Percentiles rank a stretch among this genome's conserved stretches.
Conservation (phyloP, 352 stramenopile species). For the Phytophthora cajani region DNA sequence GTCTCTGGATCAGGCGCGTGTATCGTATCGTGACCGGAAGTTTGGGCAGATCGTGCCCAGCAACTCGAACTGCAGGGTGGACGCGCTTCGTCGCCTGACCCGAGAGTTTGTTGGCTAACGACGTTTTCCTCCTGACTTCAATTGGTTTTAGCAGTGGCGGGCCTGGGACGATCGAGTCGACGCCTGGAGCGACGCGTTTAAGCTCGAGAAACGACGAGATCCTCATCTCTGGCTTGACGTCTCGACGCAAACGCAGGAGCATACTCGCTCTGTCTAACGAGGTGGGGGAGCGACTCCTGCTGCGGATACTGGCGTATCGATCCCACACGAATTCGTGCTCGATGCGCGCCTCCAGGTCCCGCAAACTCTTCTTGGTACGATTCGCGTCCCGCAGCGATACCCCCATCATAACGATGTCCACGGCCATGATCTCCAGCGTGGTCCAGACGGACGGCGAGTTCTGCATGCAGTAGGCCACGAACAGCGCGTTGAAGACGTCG, state of each 20-base stretch:
- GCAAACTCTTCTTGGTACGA: not conserved
- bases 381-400: constrained; percentile 14
- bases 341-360: not conserved
- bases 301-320: not conserved
- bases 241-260: constrained; percentile 9
- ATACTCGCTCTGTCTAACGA: constrained; percentile 4
- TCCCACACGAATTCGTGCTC: constrained; percentile 1
- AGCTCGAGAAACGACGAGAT: constrained; percentile 6
- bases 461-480: constrained; percentile 33
- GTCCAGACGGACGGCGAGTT: constrained; percentile 30
- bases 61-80: not conserved
- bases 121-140: not conserved
- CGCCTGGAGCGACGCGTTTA: constrained; percentile 2
- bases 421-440: constrained; percentile 25
- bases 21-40: constrained; percentile 13
- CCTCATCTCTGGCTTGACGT: constrained; percentile 6
- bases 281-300: not conserved
- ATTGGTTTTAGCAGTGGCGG: not conserved
- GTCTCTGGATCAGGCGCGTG: constrained; percentile 4
- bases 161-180: not conserved
- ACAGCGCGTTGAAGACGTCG: constrained; percentile 36
- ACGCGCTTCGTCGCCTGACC: not conserved
- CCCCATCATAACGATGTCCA: constrained; percentile 17
- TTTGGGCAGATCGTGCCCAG: constrained; percentile 2
- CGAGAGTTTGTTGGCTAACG: not conserved